Evolutionary conservation across 805 yeast species (phyloP), one percentile per base, ranked within the genome.

Genomic region (Kodamaea laetipori): DNA sequence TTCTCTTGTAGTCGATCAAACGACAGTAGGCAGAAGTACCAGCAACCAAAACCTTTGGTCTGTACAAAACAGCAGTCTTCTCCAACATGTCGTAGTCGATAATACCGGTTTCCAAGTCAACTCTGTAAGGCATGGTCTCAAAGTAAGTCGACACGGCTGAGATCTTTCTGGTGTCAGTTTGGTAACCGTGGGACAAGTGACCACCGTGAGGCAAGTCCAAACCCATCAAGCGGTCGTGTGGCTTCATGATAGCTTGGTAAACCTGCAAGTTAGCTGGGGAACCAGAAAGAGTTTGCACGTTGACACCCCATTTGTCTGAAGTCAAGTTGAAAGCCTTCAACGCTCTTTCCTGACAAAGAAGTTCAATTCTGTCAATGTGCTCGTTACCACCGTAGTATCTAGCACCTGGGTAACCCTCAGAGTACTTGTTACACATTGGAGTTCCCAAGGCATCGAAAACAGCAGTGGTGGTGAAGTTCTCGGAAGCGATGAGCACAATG

Each of bases 301-400:
- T 92, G 56, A 92, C 98, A 37, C 99, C 99, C 99, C 99, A 92
- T 63, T 84, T 73, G 35, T 76, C 85, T 27, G 94, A 78, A 52
- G 84, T 80, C 51, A 90, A 69, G 46, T 73, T 69, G 67, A 89
- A 92, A 8, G 96, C 90, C 57, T 85, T 79, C 48, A 92, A 73
- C 37, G 98, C 99, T 68, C 99, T 79, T 57, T 82, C 77, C 71
- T 90, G 97, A 72, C 98, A 92, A 46, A 92, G 72, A 10, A 81
- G 67, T 74, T 92, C 99, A 59, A 88, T 89, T 73, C 81, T 77
- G 72, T 92, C 99, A 58, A 92, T 92, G 71, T 81, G 85, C 70
- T 92, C 90, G 64, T 92, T 92, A 66, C 99, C 99, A 67, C 99
- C 99, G 65, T 92, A 92, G 75, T 92, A 92, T 67, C 99, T 82